Evolutionary conservation across 1,139 yeast genomes (phyloP).

Genomic region (Sporopachydermia cereana): DNA sequence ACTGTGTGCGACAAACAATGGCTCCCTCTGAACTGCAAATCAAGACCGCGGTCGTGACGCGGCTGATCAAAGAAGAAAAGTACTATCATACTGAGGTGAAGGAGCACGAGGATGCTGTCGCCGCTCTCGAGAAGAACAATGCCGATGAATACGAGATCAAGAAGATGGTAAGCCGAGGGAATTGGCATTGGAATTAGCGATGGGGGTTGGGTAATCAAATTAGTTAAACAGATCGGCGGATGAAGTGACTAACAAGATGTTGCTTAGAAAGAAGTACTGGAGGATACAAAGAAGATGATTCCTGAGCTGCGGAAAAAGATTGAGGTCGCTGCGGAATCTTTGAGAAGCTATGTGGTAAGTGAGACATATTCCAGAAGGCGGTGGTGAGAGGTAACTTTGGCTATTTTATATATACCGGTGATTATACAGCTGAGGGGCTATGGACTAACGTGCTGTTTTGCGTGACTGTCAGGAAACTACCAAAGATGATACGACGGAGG

Average conservation of each 20-base stretch:
- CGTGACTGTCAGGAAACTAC: background rate
- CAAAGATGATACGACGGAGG: conserved; percentile 2
- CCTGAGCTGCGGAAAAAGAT: conserved; percentile 50
- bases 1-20: too few species aligned
- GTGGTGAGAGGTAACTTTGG: too few species aligned
- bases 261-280: conserved; percentile 43
- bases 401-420: too few species aligned
- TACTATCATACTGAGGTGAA: conserved; percentile 52
- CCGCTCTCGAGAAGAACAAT: conserved; percentile 30
- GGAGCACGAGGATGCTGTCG: conserved; percentile 46
- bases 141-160: conserved; percentile 64
- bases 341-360: conserved; percentile 29
- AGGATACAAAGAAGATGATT: conserved; percentile 58
- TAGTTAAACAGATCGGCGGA: too few species aligned
- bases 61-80: conserved; percentile 62
- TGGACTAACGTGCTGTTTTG: too few species aligned
- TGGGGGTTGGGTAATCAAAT: too few species aligned
- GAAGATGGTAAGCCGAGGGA: conserved; percentile 33
- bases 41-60: conserved; percentile 59
- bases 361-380: too few species aligned
- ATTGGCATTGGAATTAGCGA: too few species aligned
- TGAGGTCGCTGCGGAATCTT: conserved; percentile 34
- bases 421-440: too few species aligned
- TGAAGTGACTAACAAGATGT: too few species aligned
- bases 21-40: conserved; percentile 70